Evolutionary conservation across 805 yeast genomes (phyloP).

Genomic region (Torulaspora microellipsoides): DNA sequence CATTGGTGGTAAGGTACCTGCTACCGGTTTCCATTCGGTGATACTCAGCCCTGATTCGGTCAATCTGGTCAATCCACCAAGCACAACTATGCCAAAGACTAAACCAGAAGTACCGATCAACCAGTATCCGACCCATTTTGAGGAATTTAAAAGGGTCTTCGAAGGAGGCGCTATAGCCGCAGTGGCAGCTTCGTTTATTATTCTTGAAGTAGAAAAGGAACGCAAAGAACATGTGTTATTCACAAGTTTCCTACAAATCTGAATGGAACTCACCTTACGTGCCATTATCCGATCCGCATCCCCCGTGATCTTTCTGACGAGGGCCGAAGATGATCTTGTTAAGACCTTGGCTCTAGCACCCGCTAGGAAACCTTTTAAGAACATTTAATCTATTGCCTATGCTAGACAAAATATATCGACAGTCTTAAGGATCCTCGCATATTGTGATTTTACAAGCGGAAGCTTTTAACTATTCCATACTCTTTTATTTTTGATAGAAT

Average conservation of each 20-base stretch:
- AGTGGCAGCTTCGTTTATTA: conserved; percentile 12
- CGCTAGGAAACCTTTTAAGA: conserved; percentile 3
- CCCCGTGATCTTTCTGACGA: neutral
- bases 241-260: neutral
- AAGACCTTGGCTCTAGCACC: conserved; percentile 7
- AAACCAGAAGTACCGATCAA: conserved; percentile 79
- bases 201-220: conserved; percentile 10
- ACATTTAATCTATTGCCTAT: neutral
- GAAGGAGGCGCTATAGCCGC: conserved; percentile 18
- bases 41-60: conserved; percentile 95
- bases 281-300: conserved; percentile 3
- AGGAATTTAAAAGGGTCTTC: conserved; percentile 42
- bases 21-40: conserved; percentile 98
- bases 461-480: no score
- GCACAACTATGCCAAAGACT: conserved; percentile 91
- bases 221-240: conserved; percentile 3
- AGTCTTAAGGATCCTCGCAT: no score
- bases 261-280: neutral
- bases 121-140: conserved; percentile 77
- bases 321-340: conserved; percentile 2
- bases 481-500: no score
- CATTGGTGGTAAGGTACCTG: conserved; percentile 90
- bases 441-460: no score
- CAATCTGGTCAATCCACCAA: conserved; percentile 92
- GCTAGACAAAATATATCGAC: no score